A percentile compares a stretch with the other conserved stretches of the same genome.
Evolutionary conservation across 1,284 basidiomycete species (phyloP).

Genomic region (Grifola frondosa): DNA sequence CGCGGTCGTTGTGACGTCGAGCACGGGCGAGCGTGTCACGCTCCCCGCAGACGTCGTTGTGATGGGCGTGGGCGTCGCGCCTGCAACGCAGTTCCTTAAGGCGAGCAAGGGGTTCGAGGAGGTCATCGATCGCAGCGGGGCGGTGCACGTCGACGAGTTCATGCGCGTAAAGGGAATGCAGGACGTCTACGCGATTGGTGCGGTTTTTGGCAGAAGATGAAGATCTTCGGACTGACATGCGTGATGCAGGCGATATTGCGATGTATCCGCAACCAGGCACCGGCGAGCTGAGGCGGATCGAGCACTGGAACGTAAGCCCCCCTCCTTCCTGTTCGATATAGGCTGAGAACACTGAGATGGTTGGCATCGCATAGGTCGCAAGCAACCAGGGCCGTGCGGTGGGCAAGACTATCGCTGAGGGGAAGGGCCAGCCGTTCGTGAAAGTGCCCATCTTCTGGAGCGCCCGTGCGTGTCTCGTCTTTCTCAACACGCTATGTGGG

Average conservation of each 20-base stretch:
- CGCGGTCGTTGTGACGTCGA: constrained; percentile 52
- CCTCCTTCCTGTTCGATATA: no score
- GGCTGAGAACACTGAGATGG: constrained; percentile 15
- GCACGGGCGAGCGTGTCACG: constrained; percentile 52
- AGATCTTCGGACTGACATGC: background rate
- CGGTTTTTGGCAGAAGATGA: constrained; percentile 9
- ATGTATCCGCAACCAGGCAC: constrained; percentile 66
- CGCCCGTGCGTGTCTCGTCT: constrained; percentile 52
- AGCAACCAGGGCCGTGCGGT: constrained; percentile 85
- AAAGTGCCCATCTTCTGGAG: constrained; percentile 93
- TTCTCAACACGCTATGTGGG: background rate
- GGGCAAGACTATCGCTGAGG: constrained; percentile 72
- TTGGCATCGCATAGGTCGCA: constrained; percentile 54
- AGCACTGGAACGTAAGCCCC: constrained; percentile 93
- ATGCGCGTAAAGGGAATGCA: constrained; percentile 64
- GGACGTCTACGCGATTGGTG: constrained; percentile 83
- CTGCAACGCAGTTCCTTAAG: constrained; percentile 83
- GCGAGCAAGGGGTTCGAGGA: constrained; percentile 57
- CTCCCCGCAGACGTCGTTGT: constrained; percentile 81
- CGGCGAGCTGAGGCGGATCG: constrained; percentile 64
- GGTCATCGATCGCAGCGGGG: constrained; percentile 74
- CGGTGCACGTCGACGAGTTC: constrained; percentile 80
- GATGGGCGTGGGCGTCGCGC: constrained; percentile 88
- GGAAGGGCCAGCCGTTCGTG: constrained; percentile 53
- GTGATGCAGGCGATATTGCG: constrained; percentile 75